phyloP scores from a whole-genome alignment of 495 filamentous ascomycete genomes.

The Aspergillus nanangensis region DNA sequence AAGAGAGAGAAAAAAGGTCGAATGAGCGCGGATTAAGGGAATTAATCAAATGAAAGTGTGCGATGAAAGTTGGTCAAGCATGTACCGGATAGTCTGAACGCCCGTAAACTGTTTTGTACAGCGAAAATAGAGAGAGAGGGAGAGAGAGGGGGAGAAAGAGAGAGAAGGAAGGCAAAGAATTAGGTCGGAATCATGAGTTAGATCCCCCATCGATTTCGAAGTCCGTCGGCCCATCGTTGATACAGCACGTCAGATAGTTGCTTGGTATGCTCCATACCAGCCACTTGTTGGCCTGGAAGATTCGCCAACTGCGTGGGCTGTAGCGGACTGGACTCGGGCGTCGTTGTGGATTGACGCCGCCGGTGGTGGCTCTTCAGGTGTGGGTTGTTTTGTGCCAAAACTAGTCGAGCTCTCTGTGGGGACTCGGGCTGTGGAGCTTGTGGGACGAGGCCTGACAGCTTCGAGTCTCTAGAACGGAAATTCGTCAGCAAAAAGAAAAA shows the following conservation, averaged over 20 bases:
- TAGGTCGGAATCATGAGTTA: slow-evolving; percentile 17
- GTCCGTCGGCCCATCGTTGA: slow-evolving; percentile 79
- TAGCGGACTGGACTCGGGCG: slow-evolving; percentile 24
- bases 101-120: background rate
- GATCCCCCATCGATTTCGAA: slow-evolving; percentile 67
- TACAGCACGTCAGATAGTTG: slow-evolving; percentile 88
- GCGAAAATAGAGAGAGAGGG: too few relatives aligned
- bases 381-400: slow-evolving; percentile 78
- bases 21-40: background rate
- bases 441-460: slow-evolving; percentile 45
- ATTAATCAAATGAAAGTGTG: background rate
- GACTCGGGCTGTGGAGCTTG: slow-evolving; percentile 36
- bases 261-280: slow-evolving; percentile 88
- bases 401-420: slow-evolving; percentile 56
- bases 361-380: slow-evolving; percentile 77
- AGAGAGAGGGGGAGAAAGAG: slow-evolving; percentile 1
- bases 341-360: slow-evolving; percentile 57
- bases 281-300: slow-evolving; percentile 45
- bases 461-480: slow-evolving; percentile 41
- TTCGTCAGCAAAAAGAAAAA: slow-evolving; percentile 7
- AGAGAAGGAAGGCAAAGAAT: slow-evolving; percentile 7
- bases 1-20: slow-evolving; percentile 2
- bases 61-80: background rate
- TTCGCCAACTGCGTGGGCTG: slow-evolving; percentile 33
- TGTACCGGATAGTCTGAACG: background rate